Conservation (phyloP, 257 asterid genomes). For the Eucommia ulmoides region DNA sequence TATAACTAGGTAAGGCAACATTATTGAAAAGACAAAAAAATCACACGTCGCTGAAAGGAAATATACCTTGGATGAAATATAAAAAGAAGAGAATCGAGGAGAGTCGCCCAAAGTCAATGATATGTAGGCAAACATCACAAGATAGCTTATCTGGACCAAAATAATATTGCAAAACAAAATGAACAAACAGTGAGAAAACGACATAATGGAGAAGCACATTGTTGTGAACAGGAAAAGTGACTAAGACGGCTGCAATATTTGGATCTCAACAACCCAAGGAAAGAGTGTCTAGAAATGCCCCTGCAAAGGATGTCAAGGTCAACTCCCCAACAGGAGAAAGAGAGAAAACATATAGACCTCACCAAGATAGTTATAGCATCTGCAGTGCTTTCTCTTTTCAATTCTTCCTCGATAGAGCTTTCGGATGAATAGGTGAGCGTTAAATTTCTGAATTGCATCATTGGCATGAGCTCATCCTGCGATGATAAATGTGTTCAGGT, state of each 20-base stretch:
- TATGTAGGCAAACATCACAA: conserved; percentile 98
- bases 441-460: conserved; percentile 66
- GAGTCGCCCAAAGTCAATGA: conserved; percentile 92
- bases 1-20: no score
- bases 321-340: conserved; percentile 10
- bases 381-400: conserved; percentile 97
- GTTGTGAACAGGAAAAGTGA: no score
- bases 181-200: not conserved
- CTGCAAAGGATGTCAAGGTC: no score
- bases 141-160: conserved; percentile 88
- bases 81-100: conserved; percentile 63
- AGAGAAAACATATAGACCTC: conserved; percentile 7
- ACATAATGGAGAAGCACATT: conserved; percentile 6
- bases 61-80: conserved; percentile 98
- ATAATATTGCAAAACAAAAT: not conserved
- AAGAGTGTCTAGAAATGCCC: no score
- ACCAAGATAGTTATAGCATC: conserved; percentile 94
- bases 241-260: no score
- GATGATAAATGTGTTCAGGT: conserved; percentile 18
- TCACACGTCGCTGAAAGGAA: no score
- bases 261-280: no score
- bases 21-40: no score
- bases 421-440: conserved; percentile 88
- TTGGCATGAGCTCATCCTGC: conserved; percentile 85
- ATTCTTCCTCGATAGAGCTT: conserved; percentile 93